Base-by-base conservation (phyloP, 2,329 filamentous ascomycete genomes). In the Chaetomium olivaceum region DNA sequence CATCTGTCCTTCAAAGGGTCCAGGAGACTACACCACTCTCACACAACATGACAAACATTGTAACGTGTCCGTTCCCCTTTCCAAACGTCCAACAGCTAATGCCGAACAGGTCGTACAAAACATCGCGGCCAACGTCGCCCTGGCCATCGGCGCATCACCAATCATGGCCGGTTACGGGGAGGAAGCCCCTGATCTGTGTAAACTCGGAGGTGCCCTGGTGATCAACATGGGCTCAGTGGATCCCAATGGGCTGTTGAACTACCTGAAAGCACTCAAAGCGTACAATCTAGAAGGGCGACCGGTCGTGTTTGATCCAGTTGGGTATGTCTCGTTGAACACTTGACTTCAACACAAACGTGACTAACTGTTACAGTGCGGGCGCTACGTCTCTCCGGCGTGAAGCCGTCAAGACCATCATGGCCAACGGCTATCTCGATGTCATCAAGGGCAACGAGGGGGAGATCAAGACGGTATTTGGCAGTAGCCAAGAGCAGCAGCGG, bases 1-100 rank as follows among this genome's bases (percentile, higher is more conserved):
- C 77, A 1, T 73, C 73, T 50, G 78, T 91, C 21, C 81, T 96
- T 52, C 81, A 80, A 66, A 81, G 82, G 6, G 84, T 97, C 57
- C 85, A 85, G 5, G 76, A 81, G 2, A 82, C 79, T 52, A 89
- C 85, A 64, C 93, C 93, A 0, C 83, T 98, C 25, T 91, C 90
- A 59, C 94, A 98, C 79, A 97, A 97, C 79, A 98, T 98, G 92
- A 98, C 95, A 61, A 98, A 98, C 76, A 83, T 93, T 61, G 94
- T 82, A 69, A 12, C 4, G 4, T 51, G 8, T 33, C 21, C 7
- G 25, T 12, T 4, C 2, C 8, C 5, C 11, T 2, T 23, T 12
- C 50, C 25, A 7, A 7, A 12, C 27, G 19, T 9, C 7, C 9
- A 8, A 8, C 5, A 5, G 36, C 27, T 51, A 36, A 62, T 23